These are phyloP conservation scores for Myriosclerotinia duriaeana DNA, from an alignment of 2,329 filamentous ascomycete species.

Conservation along the genomic window DNA sequence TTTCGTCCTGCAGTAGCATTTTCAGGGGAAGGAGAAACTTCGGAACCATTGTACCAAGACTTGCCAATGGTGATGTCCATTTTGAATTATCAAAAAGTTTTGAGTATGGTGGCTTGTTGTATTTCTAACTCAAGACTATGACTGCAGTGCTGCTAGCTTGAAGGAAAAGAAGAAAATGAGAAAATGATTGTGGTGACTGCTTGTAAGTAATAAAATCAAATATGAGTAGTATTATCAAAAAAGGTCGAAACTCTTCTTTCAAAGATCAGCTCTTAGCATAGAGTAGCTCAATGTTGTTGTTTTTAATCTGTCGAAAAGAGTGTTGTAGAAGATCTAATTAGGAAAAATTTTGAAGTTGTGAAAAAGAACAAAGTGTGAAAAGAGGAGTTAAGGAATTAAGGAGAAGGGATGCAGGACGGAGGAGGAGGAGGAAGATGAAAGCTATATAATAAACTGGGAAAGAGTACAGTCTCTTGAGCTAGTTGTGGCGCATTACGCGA, in stretches of 20 bases:
- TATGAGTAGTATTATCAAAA: too few relatives aligned
- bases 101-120: too few relatives aligned
- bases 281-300: background rate
- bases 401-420: background rate
- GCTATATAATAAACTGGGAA: background rate
- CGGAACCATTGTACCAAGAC: background rate
- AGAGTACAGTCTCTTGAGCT: too few relatives aligned
- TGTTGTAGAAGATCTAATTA: background rate
- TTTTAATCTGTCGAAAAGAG: background rate
- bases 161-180: background rate
- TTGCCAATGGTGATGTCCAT: background rate
- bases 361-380: background rate
- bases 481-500: background rate
- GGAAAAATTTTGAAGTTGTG: background rate
- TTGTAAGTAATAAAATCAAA: background rate
- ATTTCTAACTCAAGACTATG: background rate
- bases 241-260: too few relatives aligned
- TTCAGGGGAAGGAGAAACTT: background rate
- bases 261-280: too few relatives aligned
- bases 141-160: too few relatives aligned
- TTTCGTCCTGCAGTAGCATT: background rate
- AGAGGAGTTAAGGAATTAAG: background rate
- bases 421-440: background rate
- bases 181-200: background rate
- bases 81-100: background rate